Conservation (phyloP, 176 grass and related monocot genomes). For the Eleusine indica region DNA sequence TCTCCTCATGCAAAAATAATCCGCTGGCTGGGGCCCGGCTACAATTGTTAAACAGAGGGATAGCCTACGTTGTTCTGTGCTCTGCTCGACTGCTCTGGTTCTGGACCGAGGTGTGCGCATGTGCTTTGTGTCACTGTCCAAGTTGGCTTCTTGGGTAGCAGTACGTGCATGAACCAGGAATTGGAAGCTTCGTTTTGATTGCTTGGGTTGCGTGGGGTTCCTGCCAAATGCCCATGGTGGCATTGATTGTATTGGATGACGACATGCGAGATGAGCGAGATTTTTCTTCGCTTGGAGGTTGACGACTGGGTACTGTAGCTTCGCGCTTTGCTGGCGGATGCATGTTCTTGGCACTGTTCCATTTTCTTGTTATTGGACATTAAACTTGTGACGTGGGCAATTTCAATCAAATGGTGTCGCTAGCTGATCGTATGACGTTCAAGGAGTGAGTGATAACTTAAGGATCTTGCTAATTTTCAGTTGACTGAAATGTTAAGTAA, state of each 20-base stretch:
- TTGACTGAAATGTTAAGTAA: too few species aligned
- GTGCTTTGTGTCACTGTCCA: background rate
- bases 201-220: background rate
- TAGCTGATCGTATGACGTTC: background rate
- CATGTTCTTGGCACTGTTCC: constrained; percentile 12
- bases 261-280: background rate
- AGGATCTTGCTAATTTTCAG: too few species aligned
- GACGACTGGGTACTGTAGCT: background rate
- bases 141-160: constrained; percentile 24
- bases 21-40: background rate
- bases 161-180: constrained; percentile 1
- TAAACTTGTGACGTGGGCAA: background rate
- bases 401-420: background rate
- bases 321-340: background rate
- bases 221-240: constrained; percentile 10
- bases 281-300: background rate
- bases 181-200: too few species aligned
- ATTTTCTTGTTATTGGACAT: background rate
- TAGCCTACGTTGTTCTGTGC: background rate
- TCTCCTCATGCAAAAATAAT: background rate
- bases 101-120: background rate
- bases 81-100: background rate
- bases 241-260: background rate
- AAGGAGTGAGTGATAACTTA: background rate
- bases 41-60: background rate